Percentiles rank a stretch among this genome's conserved stretches.
These are phyloP conservation scores for Iris macrosiphon DNA, from an alignment of 106 monocot species.

Conservation along the genomic window DNA sequence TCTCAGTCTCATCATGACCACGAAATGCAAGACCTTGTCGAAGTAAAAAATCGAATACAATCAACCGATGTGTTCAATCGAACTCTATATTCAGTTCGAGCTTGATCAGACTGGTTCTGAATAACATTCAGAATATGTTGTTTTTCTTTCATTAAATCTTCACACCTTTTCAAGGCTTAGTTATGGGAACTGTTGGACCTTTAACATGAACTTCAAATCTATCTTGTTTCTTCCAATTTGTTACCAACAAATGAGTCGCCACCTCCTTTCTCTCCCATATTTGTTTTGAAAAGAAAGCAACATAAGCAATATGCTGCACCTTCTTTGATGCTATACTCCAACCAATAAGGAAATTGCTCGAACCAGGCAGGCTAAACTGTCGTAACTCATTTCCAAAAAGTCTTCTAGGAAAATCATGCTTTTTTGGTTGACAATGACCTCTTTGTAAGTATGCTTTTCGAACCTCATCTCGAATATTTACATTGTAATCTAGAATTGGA, in stretches of 20 bases:
- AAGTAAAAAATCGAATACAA: not conserved
- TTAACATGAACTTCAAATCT: not conserved
- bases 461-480: not conserved
- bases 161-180: not conserved
- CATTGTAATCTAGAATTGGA: constrained; percentile 2
- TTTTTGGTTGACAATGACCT: not conserved
- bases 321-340: constrained; percentile 1
- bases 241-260: not conserved
- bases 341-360: not conserved
- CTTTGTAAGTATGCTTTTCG: not conserved
- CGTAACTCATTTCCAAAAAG: not conserved
- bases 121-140: not conserved
- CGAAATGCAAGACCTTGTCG: not conserved
- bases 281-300: not conserved
- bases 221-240: not conserved
- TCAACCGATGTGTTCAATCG: not conserved
- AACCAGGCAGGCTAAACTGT: not conserved
- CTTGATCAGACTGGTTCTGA: not conserved
- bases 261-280: not conserved
- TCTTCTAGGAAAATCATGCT: not conserved
- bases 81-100: not conserved
- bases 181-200: not conserved
- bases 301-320: not conserved
- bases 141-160: not conserved
- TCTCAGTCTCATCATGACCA: constrained; percentile 2